phyloP scores from a whole-genome alignment of 257 asterid species.

The Solanum pimpinellifolium region DNA sequence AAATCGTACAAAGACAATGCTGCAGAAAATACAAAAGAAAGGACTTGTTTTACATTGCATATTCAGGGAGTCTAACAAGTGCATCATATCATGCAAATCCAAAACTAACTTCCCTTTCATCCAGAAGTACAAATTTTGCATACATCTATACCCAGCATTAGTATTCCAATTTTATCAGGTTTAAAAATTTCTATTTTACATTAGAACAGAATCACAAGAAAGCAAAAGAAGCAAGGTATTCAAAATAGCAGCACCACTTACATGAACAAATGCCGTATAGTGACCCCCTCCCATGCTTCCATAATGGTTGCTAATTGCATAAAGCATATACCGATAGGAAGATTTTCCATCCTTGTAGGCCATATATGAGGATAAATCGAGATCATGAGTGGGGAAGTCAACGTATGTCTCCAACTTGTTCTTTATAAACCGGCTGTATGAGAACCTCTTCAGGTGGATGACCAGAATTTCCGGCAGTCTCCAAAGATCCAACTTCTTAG shows the following conservation, averaged over 20 bases:
- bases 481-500: constrained; percentile 86
- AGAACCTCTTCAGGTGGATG: constrained; percentile 88
- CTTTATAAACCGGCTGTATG: constrained; percentile 58
- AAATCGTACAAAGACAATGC: not conserved
- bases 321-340: constrained; percentile 60
- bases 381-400: constrained; percentile 73
- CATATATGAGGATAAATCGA: constrained; percentile 57
- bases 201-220: not conserved
- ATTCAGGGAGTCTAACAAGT: not conserved
- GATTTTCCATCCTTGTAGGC: constrained; percentile 41
- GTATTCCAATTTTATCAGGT: not conserved
- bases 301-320: constrained; percentile 82
- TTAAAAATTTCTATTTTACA: not conserved
- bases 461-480: constrained; percentile 84
- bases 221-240: not conserved
- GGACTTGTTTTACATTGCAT: not conserved
- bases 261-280: constrained; percentile 80
- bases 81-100: not conserved
- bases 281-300: constrained; percentile 97
- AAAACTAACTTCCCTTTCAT: not conserved
- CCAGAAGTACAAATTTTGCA: not conserved
- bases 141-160: not conserved
- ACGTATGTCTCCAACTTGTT: constrained; percentile 80
- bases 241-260: constrained; percentile 25
- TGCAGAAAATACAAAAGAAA: not conserved